Conservation (phyloP, 2,329 filamentous ascomycete species). For the Paecilomyces sp. region DNA sequence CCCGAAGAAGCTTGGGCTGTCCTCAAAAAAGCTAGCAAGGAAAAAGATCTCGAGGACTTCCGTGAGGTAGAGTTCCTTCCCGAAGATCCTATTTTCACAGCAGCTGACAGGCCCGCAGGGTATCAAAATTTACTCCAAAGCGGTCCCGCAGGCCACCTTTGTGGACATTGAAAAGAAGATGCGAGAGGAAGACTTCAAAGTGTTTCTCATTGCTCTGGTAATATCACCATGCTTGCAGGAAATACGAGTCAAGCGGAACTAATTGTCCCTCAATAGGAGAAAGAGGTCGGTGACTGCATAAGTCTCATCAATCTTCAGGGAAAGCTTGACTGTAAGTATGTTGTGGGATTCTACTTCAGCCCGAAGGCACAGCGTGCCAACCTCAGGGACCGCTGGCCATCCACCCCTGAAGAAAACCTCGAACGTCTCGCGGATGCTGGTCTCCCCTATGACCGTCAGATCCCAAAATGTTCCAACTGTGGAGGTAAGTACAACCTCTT, state of each 20-base stretch:
- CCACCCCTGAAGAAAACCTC: slow-evolving; percentile 42
- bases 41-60: slow-evolving; percentile 46
- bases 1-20: slow-evolving; percentile 45
- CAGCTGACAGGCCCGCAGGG: slow-evolving; percentile 21
- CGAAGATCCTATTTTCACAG: background rate
- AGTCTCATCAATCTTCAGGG: slow-evolving; percentile 49
- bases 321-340: slow-evolving; percentile 43
- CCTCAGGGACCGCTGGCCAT: slow-evolving; percentile 44
- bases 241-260: background rate
- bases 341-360: slow-evolving; percentile 43
- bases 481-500: slow-evolving; percentile 24
- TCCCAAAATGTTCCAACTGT: slow-evolving; percentile 47
- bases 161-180: slow-evolving; percentile 45
- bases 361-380: slow-evolving; percentile 40
- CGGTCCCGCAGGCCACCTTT: slow-evolving; percentile 38
- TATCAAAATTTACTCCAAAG: slow-evolving; percentile 46
- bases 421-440: slow-evolving; percentile 46
- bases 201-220: slow-evolving; percentile 49
- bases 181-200: slow-evolving; percentile 38
- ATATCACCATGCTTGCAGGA: slow-evolving; percentile 2
- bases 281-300: slow-evolving; percentile 35
- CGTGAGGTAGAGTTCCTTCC: slow-evolving; percentile 27
- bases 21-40: slow-evolving; percentile 42
- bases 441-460: slow-evolving; percentile 41
- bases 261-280: slow-evolving; percentile 23